Evolutionary conservation across 1,284 basidiomycete species (phyloP), one percentile per base, ranked within the genome.

Genomic region (Leccinum fallax): DNA sequence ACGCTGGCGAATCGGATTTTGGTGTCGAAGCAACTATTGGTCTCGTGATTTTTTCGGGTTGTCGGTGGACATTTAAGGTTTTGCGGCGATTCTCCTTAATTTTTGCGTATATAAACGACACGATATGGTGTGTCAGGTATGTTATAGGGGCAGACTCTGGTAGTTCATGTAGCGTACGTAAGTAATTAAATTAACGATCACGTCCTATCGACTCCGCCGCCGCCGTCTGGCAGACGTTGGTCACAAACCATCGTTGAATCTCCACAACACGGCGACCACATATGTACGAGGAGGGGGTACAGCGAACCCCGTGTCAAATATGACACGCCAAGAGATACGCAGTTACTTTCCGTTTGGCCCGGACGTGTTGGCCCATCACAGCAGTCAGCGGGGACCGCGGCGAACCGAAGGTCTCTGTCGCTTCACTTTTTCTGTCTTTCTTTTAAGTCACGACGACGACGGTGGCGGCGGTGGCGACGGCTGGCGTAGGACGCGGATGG

Each of bases 1-100:
- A 82, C 89, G 46, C 79, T 99, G 64, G 89, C 95, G 5, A 89
- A 90, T 68, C 83, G 94, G 69, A 92, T 98, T 65, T 77, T 97
- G 61, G 85, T 92, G 21, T 93, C 94, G 13, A 89, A 89, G 71
- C 86, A 90, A 70, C 79, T 95, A 6, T 64, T 73, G 58, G 63
- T 75, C 5, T 58, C 59, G 13, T 65, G 46, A 40, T 21, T 26
- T 24, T 38, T 21, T 51, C 5, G 19, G 46, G 43, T 6, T 11
- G 43, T 43, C 16, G 38, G 48, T 51, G 21, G 24, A 49, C 16
- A 24, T 49, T 0, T 1, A 16, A 30, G 30, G 10, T 36, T 15
- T 36, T 36, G 13, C 34, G 34, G 13, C 0, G 34, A 36, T 36
- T 4, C 16, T 40, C 38, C 38, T 8, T 16, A 38, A 8, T 43